These are phyloP conservation scores for Sarocladium oryzae DNA, from an alignment of 2,329 filamentous ascomycete genomes.

Conservation along the genomic window DNA sequence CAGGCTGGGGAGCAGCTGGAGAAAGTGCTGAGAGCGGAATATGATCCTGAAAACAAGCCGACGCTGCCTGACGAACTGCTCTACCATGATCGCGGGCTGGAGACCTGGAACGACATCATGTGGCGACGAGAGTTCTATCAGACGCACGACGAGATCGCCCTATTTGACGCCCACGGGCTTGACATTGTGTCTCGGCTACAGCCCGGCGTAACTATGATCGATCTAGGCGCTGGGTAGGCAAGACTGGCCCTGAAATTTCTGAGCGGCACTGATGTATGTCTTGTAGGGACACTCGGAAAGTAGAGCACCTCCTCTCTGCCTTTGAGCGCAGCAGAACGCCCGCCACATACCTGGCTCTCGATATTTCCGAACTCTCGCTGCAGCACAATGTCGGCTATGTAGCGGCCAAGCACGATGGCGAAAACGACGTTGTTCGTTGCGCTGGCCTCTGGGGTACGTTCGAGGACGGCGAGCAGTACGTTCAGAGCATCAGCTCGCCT, in stretches of 20 bases:
- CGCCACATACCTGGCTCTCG: conserved; percentile 32
- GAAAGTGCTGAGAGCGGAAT: conserved; percentile 18
- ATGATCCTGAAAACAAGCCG: conserved; percentile 18
- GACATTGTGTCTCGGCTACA: conserved; percentile 25
- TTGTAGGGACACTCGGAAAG: conserved; percentile 33
- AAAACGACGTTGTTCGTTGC: conserved; percentile 24
- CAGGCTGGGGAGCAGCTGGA: conserved; percentile 22
- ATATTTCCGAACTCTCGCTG: conserved; percentile 32
- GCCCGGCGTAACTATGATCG: conserved; percentile 28
- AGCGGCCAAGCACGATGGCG: conserved; percentile 20
- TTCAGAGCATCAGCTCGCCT: conserved; percentile 22
- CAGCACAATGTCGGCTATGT: conserved; percentile 27
- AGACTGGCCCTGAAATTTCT: too few species aligned
- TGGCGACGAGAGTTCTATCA: conserved; percentile 33
- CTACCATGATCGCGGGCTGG: conserved; percentile 31
- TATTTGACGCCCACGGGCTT: conserved; percentile 28
- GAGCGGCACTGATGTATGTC: neutral
- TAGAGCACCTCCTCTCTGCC: conserved; percentile 28
- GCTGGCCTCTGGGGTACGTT: conserved; percentile 35
- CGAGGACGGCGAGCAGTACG: conserved; percentile 26
- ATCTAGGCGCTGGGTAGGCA: conserved; percentile 36
- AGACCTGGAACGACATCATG: conserved; percentile 36
- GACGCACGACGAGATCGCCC: conserved; percentile 31
- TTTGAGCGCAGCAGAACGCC: conserved; percentile 24
- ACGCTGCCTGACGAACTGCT: conserved; percentile 33